Evolutionary conservation across 2,329 filamentous ascomycete species (phyloP).

Genomic region (Cladorrhinum sp.): DNA sequence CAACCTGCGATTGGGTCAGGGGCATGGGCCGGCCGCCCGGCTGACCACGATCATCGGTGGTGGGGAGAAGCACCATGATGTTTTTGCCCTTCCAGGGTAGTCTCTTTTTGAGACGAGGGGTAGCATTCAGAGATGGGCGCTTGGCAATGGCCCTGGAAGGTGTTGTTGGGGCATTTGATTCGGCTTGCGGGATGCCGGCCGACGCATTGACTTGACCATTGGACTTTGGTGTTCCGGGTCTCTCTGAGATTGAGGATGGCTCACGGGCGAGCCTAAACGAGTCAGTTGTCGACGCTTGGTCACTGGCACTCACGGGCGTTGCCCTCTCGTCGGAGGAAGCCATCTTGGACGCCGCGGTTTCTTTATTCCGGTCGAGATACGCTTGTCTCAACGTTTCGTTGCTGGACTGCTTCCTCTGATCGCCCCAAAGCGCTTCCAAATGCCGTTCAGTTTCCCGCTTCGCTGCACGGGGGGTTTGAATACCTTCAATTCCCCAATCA

Average conservation of each 20-base stretch:
- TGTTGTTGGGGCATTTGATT: constrained; percentile 23
- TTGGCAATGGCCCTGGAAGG: constrained; percentile 33
- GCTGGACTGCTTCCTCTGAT: constrained; percentile 50
- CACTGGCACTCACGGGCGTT: constrained; percentile 15
- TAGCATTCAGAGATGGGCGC: constrained; percentile 36
- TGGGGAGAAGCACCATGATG: constrained; percentile 67
- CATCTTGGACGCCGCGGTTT: constrained; percentile 26
- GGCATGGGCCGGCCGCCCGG: constrained; percentile 53
- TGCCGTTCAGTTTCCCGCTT: constrained; percentile 30
- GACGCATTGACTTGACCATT: constrained; percentile 31
- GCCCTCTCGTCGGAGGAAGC: constrained; percentile 25
- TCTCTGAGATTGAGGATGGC: constrained; percentile 14
- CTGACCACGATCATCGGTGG: constrained; percentile 63
- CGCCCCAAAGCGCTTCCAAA: constrained; percentile 32
- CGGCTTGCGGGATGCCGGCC: constrained; percentile 19
- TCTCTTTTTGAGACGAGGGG: constrained; percentile 65
- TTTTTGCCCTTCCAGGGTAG: constrained; percentile 73
- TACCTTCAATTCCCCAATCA: constrained; percentile 48
- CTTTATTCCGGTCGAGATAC: constrained; percentile 25
- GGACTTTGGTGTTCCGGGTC: constrained; percentile 35
- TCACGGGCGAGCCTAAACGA: constrained; percentile 2
- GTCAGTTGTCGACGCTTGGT: constrained; percentile 15
- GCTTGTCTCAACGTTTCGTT: constrained; percentile 53
- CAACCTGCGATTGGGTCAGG: constrained; percentile 53
- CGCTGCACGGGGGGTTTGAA: constrained; percentile 41